Conservation (phyloP, 306 rosid genomes). For the Hippophae rhamnoides region DNA sequence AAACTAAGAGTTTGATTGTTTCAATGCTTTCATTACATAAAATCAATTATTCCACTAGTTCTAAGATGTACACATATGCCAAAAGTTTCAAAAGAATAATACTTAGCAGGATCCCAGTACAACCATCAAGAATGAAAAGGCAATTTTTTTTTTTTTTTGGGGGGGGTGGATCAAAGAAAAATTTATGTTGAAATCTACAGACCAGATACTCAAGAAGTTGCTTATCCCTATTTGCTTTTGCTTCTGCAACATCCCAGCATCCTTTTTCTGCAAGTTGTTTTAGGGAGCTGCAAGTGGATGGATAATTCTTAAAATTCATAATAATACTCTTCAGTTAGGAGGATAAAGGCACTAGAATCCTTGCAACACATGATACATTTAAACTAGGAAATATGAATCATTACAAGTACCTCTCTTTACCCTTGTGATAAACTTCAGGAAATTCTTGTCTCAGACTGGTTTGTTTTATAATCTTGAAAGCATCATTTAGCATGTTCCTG, state of each 20-base stretch:
- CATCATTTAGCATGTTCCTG: slow-evolving; percentile 69
- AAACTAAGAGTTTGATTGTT: too few species aligned
- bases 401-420: slow-evolving; percentile 60
- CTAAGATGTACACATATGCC: too few species aligned
- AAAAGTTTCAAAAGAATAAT: too few species aligned
- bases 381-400: slow-evolving; percentile 8
- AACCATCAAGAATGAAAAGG: too few species aligned
- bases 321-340: slow-evolving; percentile 12
- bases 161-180: slow-evolving; percentile 1
- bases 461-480: slow-evolving; percentile 58
- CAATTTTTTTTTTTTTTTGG: too few species aligned
- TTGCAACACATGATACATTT: too few species aligned
- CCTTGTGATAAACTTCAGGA: slow-evolving; percentile 66
- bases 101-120: too few species aligned
- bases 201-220: slow-evolving; percentile 91
- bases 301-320: slow-evolving; percentile 8
- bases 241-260: slow-evolving; percentile 98
- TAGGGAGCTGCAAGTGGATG: slow-evolving; percentile 49
- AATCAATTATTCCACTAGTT: too few species aligned
- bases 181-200: slow-evolving; percentile 25
- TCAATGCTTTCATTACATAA: too few species aligned
- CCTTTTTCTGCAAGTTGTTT: slow-evolving; percentile 90
- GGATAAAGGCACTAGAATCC: neutral
- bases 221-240: slow-evolving; percentile 48
- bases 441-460: slow-evolving; percentile 67